These are phyloP conservation scores for Solanum microdontum DNA, from an alignment of 257 asterid species.

Conservation along the genomic window DNA sequence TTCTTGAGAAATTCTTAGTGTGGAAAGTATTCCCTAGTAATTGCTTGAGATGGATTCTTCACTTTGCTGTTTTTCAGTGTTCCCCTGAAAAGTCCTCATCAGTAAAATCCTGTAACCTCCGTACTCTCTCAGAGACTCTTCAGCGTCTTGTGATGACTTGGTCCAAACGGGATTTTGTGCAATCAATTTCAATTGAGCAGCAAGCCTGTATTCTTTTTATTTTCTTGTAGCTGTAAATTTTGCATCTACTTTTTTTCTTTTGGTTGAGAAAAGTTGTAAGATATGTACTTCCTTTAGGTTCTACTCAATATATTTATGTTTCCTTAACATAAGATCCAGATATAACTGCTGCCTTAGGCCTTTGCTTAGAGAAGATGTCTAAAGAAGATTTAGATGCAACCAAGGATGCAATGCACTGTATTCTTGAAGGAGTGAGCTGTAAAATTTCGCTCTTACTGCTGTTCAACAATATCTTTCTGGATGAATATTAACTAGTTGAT, in stretches of 20 bases:
- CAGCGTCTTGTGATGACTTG: conserved; percentile 66
- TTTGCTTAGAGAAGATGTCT: conserved; percentile 87
- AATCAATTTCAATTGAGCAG: conserved; percentile 76
- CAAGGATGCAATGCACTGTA: conserved; percentile 66
- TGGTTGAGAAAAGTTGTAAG: neutral
- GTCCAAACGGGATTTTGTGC: conserved; percentile 85
- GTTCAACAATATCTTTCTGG: neutral
- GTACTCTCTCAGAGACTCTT: conserved; percentile 48
- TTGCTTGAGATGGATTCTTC: conserved; percentile 89
- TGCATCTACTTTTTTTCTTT: neutral
- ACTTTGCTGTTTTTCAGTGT: conserved; percentile 77
- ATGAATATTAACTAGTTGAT: neutral
- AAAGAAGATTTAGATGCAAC: conserved; percentile 76
- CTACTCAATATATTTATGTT: neutral
- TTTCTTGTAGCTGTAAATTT: neutral
- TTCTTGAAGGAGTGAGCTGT: conserved; percentile 96
- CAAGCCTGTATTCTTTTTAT: conserved; percentile 67
- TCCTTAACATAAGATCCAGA: conserved; percentile 54
- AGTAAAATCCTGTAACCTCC: conserved; percentile 27
- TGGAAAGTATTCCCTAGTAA: conserved; percentile 89
- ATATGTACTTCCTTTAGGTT: neutral
- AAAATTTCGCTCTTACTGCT: conserved; percentile 16
- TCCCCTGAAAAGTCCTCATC: conserved; percentile 35
- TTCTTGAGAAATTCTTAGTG: conserved; percentile 73
- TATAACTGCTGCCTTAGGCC: conserved; percentile 89